Conservation (phyloP, 2,329 filamentous ascomycete species). For the Microdochium nivale region DNA sequence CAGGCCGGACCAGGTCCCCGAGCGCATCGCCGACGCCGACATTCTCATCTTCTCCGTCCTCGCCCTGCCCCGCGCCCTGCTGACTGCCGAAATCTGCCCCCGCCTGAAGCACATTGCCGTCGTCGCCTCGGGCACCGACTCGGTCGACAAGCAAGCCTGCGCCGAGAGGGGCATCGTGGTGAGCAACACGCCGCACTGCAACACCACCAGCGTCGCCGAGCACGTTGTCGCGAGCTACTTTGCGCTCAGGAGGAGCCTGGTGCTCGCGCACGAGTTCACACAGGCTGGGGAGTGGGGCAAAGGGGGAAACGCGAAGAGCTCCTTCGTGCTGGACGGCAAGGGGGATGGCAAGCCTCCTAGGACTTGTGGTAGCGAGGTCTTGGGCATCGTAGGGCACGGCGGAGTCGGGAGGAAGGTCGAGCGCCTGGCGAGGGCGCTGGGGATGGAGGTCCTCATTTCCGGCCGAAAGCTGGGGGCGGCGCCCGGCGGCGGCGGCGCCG, state of each 20-base stretch:
- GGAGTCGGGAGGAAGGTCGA: slow-evolving; percentile 16
- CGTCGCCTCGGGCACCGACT: slow-evolving; percentile 26
- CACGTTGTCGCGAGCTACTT: slow-evolving; percentile 40
- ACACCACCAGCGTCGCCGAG: slow-evolving; percentile 26
- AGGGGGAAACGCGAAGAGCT: slow-evolving; percentile 13
- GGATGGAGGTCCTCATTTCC: slow-evolving; percentile 17
- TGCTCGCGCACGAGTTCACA: slow-evolving; percentile 18
- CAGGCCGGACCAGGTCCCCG: slow-evolving; percentile 13
- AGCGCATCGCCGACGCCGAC: slow-evolving; percentile 24
- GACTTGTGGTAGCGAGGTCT: slow-evolving; percentile 13
- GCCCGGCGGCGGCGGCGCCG: slow-evolving; percentile 7
- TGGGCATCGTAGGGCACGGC: slow-evolving; percentile 22
- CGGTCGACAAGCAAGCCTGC: slow-evolving; percentile 25
- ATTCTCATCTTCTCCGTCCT: slow-evolving; percentile 24
- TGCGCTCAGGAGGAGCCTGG: slow-evolving; percentile 24
- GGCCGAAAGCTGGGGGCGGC: no score
- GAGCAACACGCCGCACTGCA: slow-evolving; percentile 26
- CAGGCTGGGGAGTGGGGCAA: slow-evolving; percentile 16
- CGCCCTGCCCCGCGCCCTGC: slow-evolving; percentile 17
- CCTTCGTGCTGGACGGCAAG: slow-evolving; percentile 2
- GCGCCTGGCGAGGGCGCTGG: slow-evolving; percentile 9
- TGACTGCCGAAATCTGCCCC: slow-evolving; percentile 16
- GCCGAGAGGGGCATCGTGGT: slow-evolving; percentile 21
- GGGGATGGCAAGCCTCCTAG: slow-evolving; percentile 14
- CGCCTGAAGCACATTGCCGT: slow-evolving; percentile 23